Percentiles rank a stretch among this genome's conserved stretches.
Evolutionary conservation across 2,329 filamentous ascomycete species (phyloP).

Genomic region (Aspergillus glaucus): DNA sequence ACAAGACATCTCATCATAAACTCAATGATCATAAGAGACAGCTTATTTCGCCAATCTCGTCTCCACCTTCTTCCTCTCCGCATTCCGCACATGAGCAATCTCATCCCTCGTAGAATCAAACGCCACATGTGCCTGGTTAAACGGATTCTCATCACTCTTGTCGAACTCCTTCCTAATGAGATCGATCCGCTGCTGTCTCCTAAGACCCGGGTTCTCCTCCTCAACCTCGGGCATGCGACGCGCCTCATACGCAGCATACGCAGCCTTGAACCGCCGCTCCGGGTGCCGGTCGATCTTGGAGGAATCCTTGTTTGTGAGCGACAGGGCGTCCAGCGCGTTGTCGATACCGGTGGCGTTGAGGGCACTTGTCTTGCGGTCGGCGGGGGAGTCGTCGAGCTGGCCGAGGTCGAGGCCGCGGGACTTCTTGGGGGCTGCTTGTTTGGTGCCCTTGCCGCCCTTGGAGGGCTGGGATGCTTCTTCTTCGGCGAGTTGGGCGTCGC

Average conservation of each 20-base stretch:
- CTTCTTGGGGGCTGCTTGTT: conserved; percentile 45
- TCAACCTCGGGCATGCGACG: conserved; percentile 78
- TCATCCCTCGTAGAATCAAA: conserved; percentile 80
- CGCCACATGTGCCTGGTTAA: conserved; percentile 71
- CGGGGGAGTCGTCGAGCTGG: conserved; percentile 61
- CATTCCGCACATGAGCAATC: conserved; percentile 56
- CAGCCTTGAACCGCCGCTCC: conserved; percentile 79
- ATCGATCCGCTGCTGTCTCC: conserved; percentile 77
- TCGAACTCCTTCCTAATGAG: conserved; percentile 87
- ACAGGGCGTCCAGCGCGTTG: conserved; percentile 82
- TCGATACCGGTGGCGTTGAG: conserved; percentile 86
- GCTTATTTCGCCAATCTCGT: conserved; percentile 47
- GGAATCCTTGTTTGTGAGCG: conserved; percentile 53
- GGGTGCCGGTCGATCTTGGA: conserved; percentile 81
- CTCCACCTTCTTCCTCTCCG: conserved; percentile 71
- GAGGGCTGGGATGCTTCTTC: conserved; percentile 67
- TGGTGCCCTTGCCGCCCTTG: conserved; percentile 43
- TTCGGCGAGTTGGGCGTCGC: conserved; percentile 71
- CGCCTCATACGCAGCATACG: conserved; percentile 76
- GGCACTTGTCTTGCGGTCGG: conserved; percentile 46
- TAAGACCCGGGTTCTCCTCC: conserved; percentile 69
- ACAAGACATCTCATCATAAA: neutral
- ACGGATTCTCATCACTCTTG: conserved; percentile 89
- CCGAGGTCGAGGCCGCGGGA: conserved; percentile 65
- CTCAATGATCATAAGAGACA: neutral